Evolutionary conservation across 139 green algal species (phyloP), one percentile per base, ranked within the genome.

Genomic region (Pseudopediastrum boryanum): DNA sequence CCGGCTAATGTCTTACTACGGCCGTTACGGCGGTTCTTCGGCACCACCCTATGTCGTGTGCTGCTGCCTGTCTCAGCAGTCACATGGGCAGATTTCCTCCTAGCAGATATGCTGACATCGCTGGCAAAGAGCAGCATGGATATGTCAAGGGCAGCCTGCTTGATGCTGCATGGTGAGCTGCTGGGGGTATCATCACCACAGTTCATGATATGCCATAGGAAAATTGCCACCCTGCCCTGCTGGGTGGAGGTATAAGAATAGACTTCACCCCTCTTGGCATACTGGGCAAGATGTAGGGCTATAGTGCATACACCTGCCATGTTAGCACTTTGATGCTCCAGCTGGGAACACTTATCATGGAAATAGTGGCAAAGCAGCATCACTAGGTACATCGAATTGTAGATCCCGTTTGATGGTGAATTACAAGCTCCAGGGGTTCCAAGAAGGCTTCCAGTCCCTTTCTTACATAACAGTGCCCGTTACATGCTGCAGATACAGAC

Each of bases 61-160:
- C 63, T 90, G 31, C 85, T 92, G 36, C 93, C 93, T 1, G 6
- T 95, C 23, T 79, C 91, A 41, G 61, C 86, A 31, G 92, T 99
- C 43, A 83, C 76, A 4, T 99, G 95, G 88, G 81, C 94, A 2
- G 96, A 99, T 77, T 99, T 99, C 77, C 80, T 99, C 50, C 77
- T 99, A 41, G 96, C 96, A 9, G 96, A 99, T 81, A 86, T 99
- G 0, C 80, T 98, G 21, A 98, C 95, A 9, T 95, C 87, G 6
- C 88, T 99, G 68, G 89, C 94, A 29, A 98, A 97, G 83, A 59
- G 35, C 52, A 69, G 52, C 71, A 68, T 52, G 33, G 69, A 76
- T 50, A 31, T 64, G 27, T 27, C 69, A 41, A 13, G 69, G 9
- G 56, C 43, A 16, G 33, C 35, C 16, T 76, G 69, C 69, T 31